Evolutionary conservation across 1,139 yeast species (phyloP).

Genomic region (Lodderomyces theae): DNA sequence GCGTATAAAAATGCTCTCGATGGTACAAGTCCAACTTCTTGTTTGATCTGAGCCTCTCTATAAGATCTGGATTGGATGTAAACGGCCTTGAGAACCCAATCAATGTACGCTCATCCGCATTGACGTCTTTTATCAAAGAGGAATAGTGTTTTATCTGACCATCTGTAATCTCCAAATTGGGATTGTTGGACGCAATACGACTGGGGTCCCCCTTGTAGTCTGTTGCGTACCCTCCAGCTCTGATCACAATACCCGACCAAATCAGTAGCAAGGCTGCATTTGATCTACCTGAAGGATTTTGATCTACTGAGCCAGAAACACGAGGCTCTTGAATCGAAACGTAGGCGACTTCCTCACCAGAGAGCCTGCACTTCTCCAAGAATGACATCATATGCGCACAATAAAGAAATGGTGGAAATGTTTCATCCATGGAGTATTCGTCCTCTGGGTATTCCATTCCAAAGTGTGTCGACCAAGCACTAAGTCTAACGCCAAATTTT

Average conservation of each 20-base stretch:
- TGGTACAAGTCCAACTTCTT: conserved; percentile 19
- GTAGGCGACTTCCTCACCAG: conserved; percentile 20
- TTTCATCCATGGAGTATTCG: conserved; percentile 13
- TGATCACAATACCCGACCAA: conserved; percentile 16
- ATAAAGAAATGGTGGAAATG: conserved; percentile 17
- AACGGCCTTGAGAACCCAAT: conserved; percentile 46
- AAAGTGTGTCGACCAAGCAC: conserved; percentile 35
- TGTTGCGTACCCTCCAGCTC: conserved; percentile 20
- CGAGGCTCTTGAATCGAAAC: conserved; percentile 24
- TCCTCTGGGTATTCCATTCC: conserved; percentile 33
- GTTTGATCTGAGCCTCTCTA: conserved; percentile 28
- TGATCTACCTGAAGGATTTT: conserved; percentile 19
- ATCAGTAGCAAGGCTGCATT: conserved; percentile 14
- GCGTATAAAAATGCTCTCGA: conserved; percentile 22
- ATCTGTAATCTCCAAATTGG: conserved; percentile 11
- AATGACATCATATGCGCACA: conserved; percentile 18
- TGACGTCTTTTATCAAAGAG: conserved; percentile 15
- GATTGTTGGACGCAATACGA: conserved; percentile 17
- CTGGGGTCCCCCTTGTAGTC: conserved; percentile 16
- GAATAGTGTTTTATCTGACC: conserved; percentile 14
- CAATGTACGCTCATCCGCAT: conserved; percentile 30
- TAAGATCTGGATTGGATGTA: conserved; percentile 50
- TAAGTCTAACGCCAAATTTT: conserved; percentile 22
- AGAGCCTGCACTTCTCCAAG: conserved; percentile 17
- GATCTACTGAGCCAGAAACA: conserved; percentile 17